Evolutionary conservation across 768 basidiomycete species (phyloP).

Genomic region (Fistulinella prunicolor): DNA sequence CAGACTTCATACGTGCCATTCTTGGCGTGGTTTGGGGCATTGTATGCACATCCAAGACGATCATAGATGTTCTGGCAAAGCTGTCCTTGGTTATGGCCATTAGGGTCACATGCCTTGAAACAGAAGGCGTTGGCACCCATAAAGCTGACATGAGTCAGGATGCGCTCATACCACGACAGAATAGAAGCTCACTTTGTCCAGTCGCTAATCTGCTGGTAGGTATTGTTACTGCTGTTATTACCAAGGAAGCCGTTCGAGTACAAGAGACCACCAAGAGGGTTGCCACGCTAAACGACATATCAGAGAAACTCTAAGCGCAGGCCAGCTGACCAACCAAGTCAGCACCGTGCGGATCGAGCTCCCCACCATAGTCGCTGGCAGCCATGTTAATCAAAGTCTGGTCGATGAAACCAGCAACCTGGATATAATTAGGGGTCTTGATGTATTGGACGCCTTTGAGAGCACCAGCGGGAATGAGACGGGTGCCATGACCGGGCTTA

Average conservation of each 20-base stretch:
- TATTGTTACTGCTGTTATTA: slow-evolving; percentile 38
- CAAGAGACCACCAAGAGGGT: slow-evolving; percentile 70
- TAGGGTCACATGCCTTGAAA: slow-evolving; percentile 69
- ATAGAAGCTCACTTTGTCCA: slow-evolving; percentile 63
- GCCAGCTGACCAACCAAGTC: slow-evolving; percentile 54
- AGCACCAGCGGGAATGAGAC: slow-evolving; percentile 66
- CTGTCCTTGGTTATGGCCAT: slow-evolving; percentile 41
- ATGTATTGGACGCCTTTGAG: slow-evolving; percentile 64
- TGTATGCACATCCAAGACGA: slow-evolving; percentile 72
- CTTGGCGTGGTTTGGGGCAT: slow-evolving; percentile 62
- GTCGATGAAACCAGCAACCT: slow-evolving; percentile 63
- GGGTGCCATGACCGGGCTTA: slow-evolving; percentile 66
- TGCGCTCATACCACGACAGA: background rate
- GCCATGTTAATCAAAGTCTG: slow-evolving; percentile 56
- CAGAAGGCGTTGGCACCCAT: slow-evolving; percentile 66
- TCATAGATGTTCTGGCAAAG: slow-evolving; percentile 73
- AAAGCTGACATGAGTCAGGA: slow-evolving; percentile 45
- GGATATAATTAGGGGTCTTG: slow-evolving; percentile 55
- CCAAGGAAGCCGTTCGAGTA: slow-evolving; percentile 59
- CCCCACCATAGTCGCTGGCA: slow-evolving; percentile 63
- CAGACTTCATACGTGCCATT: slow-evolving; percentile 64
- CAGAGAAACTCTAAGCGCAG: too few relatives aligned
- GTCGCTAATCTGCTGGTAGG: slow-evolving; percentile 55
- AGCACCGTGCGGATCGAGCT: slow-evolving; percentile 75
- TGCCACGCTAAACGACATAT: slow-evolving; percentile 62